Conservation (phyloP, 441 rosid species). For the Hura crepitans region DNA sequence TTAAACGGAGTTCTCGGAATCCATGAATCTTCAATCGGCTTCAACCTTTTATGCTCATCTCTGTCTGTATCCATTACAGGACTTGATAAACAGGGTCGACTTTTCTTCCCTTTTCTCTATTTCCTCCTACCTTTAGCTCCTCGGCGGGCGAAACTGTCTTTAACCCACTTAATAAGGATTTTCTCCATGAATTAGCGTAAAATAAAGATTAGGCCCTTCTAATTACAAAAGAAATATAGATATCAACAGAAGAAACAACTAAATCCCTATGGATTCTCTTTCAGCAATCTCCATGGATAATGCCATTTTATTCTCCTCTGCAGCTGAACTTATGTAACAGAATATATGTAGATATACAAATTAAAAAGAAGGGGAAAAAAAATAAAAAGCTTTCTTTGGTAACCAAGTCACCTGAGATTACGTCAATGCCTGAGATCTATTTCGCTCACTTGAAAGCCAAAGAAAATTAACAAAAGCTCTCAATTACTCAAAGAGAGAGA, state of each 20-base stretch:
- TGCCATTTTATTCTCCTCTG: constrained; percentile 43
- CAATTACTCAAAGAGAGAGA: not conserved
- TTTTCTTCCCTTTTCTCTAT: too few species aligned
- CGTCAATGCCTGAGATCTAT: constrained; percentile 62
- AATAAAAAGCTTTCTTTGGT: too few species aligned
- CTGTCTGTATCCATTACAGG: constrained; percentile 30
- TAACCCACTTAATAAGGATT: not conserved
- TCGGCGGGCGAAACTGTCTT: constrained; percentile 1
- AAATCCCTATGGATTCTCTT: constrained; percentile 40
- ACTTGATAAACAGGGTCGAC: too few species aligned
- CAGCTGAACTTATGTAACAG: constrained; percentile 23
- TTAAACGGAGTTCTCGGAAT: constrained; percentile 46
- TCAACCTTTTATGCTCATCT: constrained; percentile 21
- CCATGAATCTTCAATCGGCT: constrained; percentile 33
- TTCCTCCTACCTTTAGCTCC: not conserved
- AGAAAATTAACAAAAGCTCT: constrained; percentile 12
- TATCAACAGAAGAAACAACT: constrained; percentile 7
- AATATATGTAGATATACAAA: not conserved
- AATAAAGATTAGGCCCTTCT: not conserved
- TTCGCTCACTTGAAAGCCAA: constrained; percentile 27
- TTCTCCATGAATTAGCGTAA: not conserved
- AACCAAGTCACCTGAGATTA: constrained; percentile 40
- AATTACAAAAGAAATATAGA: not conserved
- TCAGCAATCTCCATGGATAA: constrained; percentile 34
- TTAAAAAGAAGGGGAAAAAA: not conserved